These are phyloP conservation scores for Geotrichum fermentans DNA, from an alignment of 1,139 yeast genomes.

Conservation along the genomic window DNA sequence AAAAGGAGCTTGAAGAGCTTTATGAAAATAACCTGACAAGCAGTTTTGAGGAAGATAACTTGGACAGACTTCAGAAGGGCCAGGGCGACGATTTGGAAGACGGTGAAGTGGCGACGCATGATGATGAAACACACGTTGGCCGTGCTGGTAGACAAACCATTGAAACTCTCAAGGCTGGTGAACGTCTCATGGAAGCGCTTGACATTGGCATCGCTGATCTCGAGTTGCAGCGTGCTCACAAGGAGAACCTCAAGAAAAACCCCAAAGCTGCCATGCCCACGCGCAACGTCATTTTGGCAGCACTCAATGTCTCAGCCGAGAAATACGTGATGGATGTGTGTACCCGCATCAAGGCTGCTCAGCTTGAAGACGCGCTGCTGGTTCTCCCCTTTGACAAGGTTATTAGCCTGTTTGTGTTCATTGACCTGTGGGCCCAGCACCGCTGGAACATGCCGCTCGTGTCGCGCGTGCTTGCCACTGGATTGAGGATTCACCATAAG, in stretches of 20 bases:
- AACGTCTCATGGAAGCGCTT: constrained; percentile 84
- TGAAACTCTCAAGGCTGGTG: constrained; percentile 94
- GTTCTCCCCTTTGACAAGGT: constrained; percentile 88
- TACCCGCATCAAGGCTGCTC: constrained; percentile 68
- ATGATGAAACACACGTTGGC: constrained; percentile 52
- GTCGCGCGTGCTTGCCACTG: constrained; percentile 68
- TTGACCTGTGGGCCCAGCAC: constrained; percentile 67
- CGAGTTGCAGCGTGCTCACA: constrained; percentile 52
- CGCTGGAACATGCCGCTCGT: constrained; percentile 54
- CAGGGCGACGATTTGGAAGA: constrained; percentile 28
- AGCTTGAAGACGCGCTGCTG: constrained; percentile 84
- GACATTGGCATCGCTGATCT: constrained; percentile 76
- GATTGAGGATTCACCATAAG: constrained; percentile 66
- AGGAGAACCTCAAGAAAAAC: constrained; percentile 41
- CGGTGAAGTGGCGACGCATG: constrained; percentile 36
- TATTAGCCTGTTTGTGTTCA: constrained; percentile 60
- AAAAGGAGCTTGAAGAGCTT: constrained; percentile 87
- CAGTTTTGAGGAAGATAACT: constrained; percentile 57
- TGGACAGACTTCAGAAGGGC: constrained; percentile 18
- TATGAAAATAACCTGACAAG: constrained; percentile 73
- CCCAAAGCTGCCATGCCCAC: constrained; percentile 57
- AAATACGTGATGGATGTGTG: constrained; percentile 72
- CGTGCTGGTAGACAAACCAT: constrained; percentile 77
- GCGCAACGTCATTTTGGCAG: constrained; percentile 64
- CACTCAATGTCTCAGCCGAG: constrained; percentile 67